Evolutionary conservation across 2,329 filamentous ascomycete genomes (phyloP).

Genomic region (Ophidiomyces ophidiicola): DNA sequence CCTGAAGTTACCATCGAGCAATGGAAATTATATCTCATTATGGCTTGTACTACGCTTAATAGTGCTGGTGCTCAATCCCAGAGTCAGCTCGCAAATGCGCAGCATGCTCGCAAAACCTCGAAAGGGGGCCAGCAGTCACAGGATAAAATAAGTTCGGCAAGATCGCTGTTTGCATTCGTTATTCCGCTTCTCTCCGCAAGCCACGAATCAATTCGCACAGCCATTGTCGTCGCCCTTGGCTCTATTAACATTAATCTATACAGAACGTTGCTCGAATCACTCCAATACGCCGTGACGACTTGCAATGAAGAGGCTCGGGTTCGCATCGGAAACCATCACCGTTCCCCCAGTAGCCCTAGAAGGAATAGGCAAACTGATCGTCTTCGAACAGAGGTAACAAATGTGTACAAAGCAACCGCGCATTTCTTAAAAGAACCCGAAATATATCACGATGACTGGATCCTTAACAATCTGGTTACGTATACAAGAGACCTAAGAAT

Average conservation of each 20-base stretch:
- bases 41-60: constrained; percentile 88
- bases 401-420: constrained; percentile 88
- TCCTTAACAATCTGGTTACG: constrained; percentile 72
- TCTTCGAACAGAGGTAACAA: constrained; percentile 83
- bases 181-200: constrained; percentile 74
- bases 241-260: constrained; percentile 94
- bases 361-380: constrained; percentile 75
- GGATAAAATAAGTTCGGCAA: constrained; percentile 74
- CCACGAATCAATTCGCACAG: constrained; percentile 70
- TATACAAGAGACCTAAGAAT: constrained; percentile 88
- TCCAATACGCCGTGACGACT: constrained; percentile 72
- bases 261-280: constrained; percentile 73
- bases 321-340: constrained; percentile 62
- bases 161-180: constrained; percentile 79
- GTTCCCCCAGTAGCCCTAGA: constrained; percentile 69
- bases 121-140: constrained; percentile 51
- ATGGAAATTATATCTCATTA: constrained; percentile 95
- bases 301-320: constrained; percentile 83
- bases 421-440: constrained; percentile 71
- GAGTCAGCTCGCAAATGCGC: constrained; percentile 48
- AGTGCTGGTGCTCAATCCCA: constrained; percentile 58
- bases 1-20: constrained; percentile 87
- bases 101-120: constrained; percentile 74
- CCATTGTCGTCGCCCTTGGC: constrained; percentile 80
- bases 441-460: constrained; percentile 77